Evolutionary conservation across 441 rosid species (phyloP).

Genomic region (Bruguiera hainesii): DNA sequence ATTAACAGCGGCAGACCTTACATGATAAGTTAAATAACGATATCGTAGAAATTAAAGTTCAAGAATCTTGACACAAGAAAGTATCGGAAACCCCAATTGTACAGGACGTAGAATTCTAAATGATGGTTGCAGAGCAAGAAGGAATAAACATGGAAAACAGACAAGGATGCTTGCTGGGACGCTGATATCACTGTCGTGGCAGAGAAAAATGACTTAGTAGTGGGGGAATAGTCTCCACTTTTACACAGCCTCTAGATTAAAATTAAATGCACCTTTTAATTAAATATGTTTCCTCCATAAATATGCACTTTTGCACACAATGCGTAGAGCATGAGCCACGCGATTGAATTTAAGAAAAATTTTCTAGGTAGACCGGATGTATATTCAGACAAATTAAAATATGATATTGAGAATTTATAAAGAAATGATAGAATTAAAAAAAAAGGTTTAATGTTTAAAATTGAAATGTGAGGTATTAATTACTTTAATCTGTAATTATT

Average conservation of each 20-base stretch:
- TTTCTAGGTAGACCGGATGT: too few relatives aligned
- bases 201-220: background rate
- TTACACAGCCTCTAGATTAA: background rate
- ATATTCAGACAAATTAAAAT: too few relatives aligned
- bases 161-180: background rate
- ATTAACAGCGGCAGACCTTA: background rate
- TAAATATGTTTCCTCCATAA: too few relatives aligned
- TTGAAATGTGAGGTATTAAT: too few relatives aligned
- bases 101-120: conserved; percentile 20
- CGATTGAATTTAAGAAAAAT: too few relatives aligned
- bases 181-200: conserved; percentile 17
- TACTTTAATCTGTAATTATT: too few relatives aligned
- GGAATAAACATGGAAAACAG: conserved; percentile 28
- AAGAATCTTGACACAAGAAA: conserved; percentile 1
- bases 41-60: conserved; percentile 13
- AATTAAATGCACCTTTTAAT: too few relatives aligned
- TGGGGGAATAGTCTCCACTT: conserved; percentile 13
- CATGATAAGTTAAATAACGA: background rate
- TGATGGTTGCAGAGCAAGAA: background rate
- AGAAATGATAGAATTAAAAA: too few relatives aligned
- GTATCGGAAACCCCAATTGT: conserved; percentile 30
- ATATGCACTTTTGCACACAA: too few relatives aligned
- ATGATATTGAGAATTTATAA: too few relatives aligned
- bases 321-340: too few relatives aligned
- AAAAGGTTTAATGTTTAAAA: too few relatives aligned